Evolutionary conservation across 768 basidiomycete genomes (phyloP).

Genomic region (Tephrocybe sp.): DNA sequence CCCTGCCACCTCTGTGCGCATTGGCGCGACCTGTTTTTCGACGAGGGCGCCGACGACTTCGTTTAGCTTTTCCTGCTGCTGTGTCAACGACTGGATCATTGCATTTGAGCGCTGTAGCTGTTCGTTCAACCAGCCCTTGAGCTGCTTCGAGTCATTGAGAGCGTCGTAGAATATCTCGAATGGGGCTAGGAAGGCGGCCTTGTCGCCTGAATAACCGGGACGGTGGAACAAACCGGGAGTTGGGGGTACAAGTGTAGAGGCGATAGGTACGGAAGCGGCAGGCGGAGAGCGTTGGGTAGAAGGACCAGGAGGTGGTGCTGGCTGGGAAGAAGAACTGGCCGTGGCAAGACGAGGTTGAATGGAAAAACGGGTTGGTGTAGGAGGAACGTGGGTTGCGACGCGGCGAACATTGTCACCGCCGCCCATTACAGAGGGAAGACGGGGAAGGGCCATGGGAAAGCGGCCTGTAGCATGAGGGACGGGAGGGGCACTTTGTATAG

Average conservation of each 20-base stretch:
- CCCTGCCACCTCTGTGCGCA: slow-evolving; percentile 59
- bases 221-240: slow-evolving; percentile 67
- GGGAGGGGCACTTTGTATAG: slow-evolving; percentile 77
- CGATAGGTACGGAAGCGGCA: slow-evolving; percentile 64
- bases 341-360: slow-evolving; percentile 35
- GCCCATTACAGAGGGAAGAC: slow-evolving; percentile 50
- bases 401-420: slow-evolving; percentile 43
- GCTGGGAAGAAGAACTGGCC: slow-evolving; percentile 22
- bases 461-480: slow-evolving; percentile 51
- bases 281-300: slow-evolving; percentile 47
- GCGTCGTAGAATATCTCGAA: slow-evolving; percentile 87
- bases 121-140: slow-evolving; percentile 73
- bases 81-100: slow-evolving; percentile 47
- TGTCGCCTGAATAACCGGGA: slow-evolving; percentile 59
- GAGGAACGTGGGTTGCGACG: slow-evolving; percentile 62
- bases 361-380: slow-evolving; percentile 65
- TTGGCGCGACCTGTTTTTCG: slow-evolving; percentile 54
- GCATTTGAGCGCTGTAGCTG: slow-evolving; percentile 65
- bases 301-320: too few species aligned
- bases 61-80: slow-evolving; percentile 63
- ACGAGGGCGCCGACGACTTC: slow-evolving; percentile 58
- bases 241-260: slow-evolving; percentile 61
- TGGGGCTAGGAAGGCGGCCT: slow-evolving; percentile 75
- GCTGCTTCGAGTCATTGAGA: slow-evolving; percentile 73
- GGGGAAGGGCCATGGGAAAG: slow-evolving; percentile 64